phyloP scores from a whole-genome alignment of 257 asterid species.

The Haberlea rhodopensis region DNA sequence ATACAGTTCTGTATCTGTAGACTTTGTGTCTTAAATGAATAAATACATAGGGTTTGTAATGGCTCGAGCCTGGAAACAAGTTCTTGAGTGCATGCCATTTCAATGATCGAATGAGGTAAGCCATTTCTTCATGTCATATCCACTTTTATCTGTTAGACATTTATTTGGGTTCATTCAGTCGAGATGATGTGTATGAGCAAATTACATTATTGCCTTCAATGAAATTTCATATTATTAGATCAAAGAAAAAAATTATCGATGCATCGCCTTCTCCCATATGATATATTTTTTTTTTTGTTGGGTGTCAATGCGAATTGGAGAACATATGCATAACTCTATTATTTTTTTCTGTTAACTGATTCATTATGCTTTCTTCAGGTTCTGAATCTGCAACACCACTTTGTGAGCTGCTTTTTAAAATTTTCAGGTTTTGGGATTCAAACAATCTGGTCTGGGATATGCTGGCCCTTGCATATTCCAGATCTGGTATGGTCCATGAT shows the following conservation, averaged over 20 bases:
- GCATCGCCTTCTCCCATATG: constrained; percentile 1
- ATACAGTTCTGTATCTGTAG: too few species aligned
- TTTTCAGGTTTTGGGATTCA: constrained; percentile 48
- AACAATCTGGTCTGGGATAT: constrained; percentile 63
- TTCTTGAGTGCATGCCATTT: too few species aligned
- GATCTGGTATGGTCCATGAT: constrained; percentile 59
- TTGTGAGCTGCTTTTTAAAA: constrained; percentile 55
- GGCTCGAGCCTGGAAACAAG: too few species aligned
- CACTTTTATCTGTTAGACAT: too few species aligned
- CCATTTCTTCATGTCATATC: too few species aligned
- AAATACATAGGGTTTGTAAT: too few species aligned
- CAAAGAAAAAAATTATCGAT: not conserved
- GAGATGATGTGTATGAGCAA: too few species aligned
- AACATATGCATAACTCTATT: constrained; percentile 28
- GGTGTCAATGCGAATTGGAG: constrained; percentile 21
- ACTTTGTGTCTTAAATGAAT: too few species aligned
- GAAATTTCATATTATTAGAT: not conserved
- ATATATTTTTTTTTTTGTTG: constrained; percentile 11
- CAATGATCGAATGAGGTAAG: too few species aligned
- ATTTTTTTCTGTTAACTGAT: constrained; percentile 41
- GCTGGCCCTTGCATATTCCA: constrained; percentile 61
- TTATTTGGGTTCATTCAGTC: too few species aligned
- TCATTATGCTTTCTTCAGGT: constrained; percentile 64
- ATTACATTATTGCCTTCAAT: too few species aligned
- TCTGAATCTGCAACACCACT: constrained; percentile 67